Base-by-base conservation (phyloP, 768 basidiomycete species). In the Termitomyces sp. region DNA sequence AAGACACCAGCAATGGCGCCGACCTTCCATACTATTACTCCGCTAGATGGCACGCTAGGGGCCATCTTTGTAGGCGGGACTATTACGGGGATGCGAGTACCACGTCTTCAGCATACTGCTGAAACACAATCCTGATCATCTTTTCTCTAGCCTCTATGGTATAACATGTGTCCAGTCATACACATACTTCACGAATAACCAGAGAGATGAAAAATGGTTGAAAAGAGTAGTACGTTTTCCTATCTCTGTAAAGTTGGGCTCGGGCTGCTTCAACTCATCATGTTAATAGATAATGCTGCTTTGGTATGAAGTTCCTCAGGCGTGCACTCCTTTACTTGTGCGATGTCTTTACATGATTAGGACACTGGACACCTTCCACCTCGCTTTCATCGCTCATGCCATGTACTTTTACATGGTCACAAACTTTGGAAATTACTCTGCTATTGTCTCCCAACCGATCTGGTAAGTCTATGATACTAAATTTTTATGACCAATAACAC, bases 81-180 rank as follows among this genome's bases (percentile, higher is more conserved):
- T n/a, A n/a, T n/a, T n/a, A n/a, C n/a, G n/a, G n/a, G n/a, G n/a
- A n/a, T n/a, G n/a, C n/a, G n/a, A n/a, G n/a, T n/a, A n/a, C n/a
- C n/a, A n/a, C n/a, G n/a, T n/a, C n/a, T n/a, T n/a, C n/a, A n/a
- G n/a, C n/a, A n/a, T n/a, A n/a, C n/a, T n/a, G n/a, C n/a, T n/a
- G n/a, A n/a, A n/a, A n/a, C n/a, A n/a, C n/a, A n/a, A 36, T 16
- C 18, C 20, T 30, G 10, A 50, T 37, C 16, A 18, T 24, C 9
- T 32, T 7, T 13, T 5, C 33, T 33, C 4, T 12, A 58, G 57
- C 24, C 46, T 58, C 27, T 58, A 53, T 9, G 57, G 57, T 3
- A 53, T 58, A 8, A 40, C 33, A 16, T 58, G 57, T 24, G 52
- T 58, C 5, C 57, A 58, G 14, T 30, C 27, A 6, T 58, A 47